A percentile compares a stretch with the other conserved stretches of the same genome.
Conservation (phyloP, 805 yeast species). For the Teunomyces stri region DNA sequence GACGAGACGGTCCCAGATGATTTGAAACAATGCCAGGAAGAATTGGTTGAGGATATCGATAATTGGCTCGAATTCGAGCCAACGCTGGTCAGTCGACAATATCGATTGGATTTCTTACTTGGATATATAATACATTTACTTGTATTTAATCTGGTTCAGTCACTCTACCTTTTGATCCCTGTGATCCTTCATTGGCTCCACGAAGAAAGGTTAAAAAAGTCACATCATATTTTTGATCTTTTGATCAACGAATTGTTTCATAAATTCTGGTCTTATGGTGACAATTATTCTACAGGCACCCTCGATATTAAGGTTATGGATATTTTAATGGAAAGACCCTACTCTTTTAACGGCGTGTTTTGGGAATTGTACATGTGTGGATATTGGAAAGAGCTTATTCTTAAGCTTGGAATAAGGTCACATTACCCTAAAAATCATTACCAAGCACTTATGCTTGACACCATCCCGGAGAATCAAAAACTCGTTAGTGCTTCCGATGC, state of each 20-base stretch:
- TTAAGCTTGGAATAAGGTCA: conserved; percentile 5
- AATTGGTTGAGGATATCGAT: conserved; percentile 34
- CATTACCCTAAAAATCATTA: conserved; percentile 10
- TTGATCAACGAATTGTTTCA: conserved; percentile 13
- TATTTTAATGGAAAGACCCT: conserved; percentile 13
- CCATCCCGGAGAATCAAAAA: conserved; percentile 17
- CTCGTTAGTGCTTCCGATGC: conserved; percentile 6
- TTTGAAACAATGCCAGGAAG: conserved; percentile 19
- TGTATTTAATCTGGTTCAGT: conserved; percentile 31
- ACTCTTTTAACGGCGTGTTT: conserved; percentile 12
- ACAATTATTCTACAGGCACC: conserved; percentile 11
- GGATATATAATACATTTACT: conserved; percentile 37
- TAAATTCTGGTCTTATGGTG: conserved; percentile 23
- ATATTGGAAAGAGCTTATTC: conserved; percentile 29
- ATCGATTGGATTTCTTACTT: conserved; percentile 24
- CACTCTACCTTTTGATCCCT: conserved; percentile 33
- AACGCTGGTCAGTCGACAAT: conserved; percentile 13
- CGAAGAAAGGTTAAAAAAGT: conserved; percentile 18
- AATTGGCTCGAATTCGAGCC: conserved; percentile 38
- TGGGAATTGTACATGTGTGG: conserved; percentile 27
- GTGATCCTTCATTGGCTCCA: conserved; percentile 36
- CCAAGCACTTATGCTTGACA: conserved; percentile 23
- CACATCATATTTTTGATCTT: not conserved
- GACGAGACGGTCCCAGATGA: conserved; percentile 24
- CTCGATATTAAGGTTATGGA: conserved; percentile 11